Evolutionary conservation across 2,329 filamentous ascomycete genomes (phyloP).

Genomic region (Taxawa tesnikishii): DNA sequence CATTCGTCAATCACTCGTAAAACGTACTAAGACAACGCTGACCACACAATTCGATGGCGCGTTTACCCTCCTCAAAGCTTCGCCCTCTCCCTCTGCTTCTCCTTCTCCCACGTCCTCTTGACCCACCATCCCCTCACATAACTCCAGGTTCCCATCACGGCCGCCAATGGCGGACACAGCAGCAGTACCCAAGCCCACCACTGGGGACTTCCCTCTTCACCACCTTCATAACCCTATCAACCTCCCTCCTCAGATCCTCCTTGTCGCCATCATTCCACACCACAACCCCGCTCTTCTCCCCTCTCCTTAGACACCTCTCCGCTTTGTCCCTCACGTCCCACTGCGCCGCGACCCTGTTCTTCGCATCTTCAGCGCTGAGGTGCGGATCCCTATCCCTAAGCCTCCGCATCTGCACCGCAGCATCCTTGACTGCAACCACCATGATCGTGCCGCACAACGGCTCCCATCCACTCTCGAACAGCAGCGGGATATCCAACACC

Average conservation of each 20-base stretch:
- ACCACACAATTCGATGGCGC: not conserved
- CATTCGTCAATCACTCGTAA: not conserved
- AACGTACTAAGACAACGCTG: not conserved
- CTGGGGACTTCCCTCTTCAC: constrained; percentile 52
- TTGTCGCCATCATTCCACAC: constrained; percentile 80
- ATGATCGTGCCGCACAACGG: constrained; percentile 72
- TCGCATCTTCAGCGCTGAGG: constrained; percentile 71
- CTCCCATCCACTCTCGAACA: constrained; percentile 85
- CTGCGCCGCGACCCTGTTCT: constrained; percentile 77
- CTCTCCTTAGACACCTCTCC: constrained; percentile 55
- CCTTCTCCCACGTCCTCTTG: constrained; percentile 58
- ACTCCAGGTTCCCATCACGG: constrained; percentile 55
- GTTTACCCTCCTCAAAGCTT: constrained; percentile 32
- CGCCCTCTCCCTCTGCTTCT: constrained; percentile 42
- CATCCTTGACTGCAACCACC: constrained; percentile 75
- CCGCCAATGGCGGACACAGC: constrained; percentile 62
- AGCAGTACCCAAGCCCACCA: constrained; percentile 74
- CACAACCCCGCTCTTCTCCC: constrained; percentile 55
- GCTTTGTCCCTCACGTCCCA: constrained; percentile 78
- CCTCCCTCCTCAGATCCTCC: constrained; percentile 54
- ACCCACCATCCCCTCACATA: constrained; percentile 60
- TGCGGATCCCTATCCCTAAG: constrained; percentile 65
- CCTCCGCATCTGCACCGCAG: constrained; percentile 68
- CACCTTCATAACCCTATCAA: constrained; percentile 52
- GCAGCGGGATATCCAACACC: constrained; percentile 78